Evolutionary conservation across 208 protist genomes (phyloP), one percentile per base, ranked within the genome.

Genomic region (Acanthamoeba lenticulata): DNA sequence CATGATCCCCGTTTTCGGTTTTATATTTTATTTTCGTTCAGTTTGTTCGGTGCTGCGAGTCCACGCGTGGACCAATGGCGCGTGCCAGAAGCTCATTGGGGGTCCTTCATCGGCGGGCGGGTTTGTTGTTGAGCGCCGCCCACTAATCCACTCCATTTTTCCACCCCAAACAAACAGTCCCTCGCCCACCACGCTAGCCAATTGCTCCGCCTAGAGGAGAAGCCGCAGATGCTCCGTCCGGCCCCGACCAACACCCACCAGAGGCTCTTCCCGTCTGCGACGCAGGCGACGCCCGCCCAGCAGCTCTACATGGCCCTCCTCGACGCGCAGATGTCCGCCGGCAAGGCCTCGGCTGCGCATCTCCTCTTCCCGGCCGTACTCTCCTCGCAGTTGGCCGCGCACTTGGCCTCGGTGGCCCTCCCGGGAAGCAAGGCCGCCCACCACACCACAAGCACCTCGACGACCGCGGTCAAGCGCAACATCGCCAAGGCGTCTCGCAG

Each of bases 301-400:
- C 38, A 86, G 44, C 77, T 86, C 77, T 86, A 86, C 77, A 27
- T 57, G 77, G 77, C 77, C 44, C 40, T 86, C 19, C 77, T 86
- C 77, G 77, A 86, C 45, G 17, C 57, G 17, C 45, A 77, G 67
- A 15, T 77, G 65, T n/a, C 74, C 74, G 57, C 57, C 57, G 57
- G 27, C 27, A 2, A 19, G n/a, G 60, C 60, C 9, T 52, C 60
- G 60, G n/a, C 60, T 24, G 15, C 60, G 1, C 27, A 19, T 29
- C 77, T 86, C 15, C 77, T 86, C 4, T 42, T 15, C 3, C 36
- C 74, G n/a, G 69, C 19, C 44, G 17, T 36, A 11, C 77, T 86
- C 21, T 38, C 24, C 17, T 57, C 38, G 27, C 77, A 57, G 38
- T n/a, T 86, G 9, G 77, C 77, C 44, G 77, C 77, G 2, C 77